Base-by-base conservation (phyloP, 768 basidiomycete genomes). In the Lyophyllum shimeji region DNA sequence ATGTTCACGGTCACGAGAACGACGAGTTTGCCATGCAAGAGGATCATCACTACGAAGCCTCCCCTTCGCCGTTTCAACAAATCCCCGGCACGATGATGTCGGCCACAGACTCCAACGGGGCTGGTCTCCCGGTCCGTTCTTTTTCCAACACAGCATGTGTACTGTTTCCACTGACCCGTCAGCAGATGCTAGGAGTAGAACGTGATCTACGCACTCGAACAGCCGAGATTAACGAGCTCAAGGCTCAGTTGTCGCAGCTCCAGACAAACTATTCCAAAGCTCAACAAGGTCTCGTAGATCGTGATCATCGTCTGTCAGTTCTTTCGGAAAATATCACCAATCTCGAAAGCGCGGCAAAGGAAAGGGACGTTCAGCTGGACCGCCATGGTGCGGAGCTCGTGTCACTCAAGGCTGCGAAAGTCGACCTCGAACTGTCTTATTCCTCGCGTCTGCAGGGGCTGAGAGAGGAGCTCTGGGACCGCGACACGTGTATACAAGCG, bases 241-340 rank as follows among this genome's bases (percentile, higher is more conserved):
- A 66, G 37, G 55, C 57, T n/a, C 59, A 61, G 50, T 54, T 66
- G 37, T 53, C 58, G 6, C 55, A 60, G 21, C 46, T 69, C 21
- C 59, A 66, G 27, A 33, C 46, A 6, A 57, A 69, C 17, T 44
- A 62, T 46, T 46, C 60, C 11, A 54, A 52, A 15, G 55, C 56
- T 25, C 58, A 67, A 40, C 49, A 52, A n/a, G 54, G 52, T 33
- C 44, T 73, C 46, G 57, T 60, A 13, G 65, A 65, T 50, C 68
- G 68, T 55, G 64, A 63, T 59, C 43, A 55, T 29, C 68, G 62
- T 55, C 57, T 71, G 29, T 63, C 60, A 44, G 52, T 24, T 15
- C 57, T 72, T 31, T 63, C 66, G 23, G 29, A 57, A 53, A 57
- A 62, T 40, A 57, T 66, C 23, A 55, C 61, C 21, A 54, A 47